These are phyloP conservation scores for Penicillium verrucosum DNA, from an alignment of 2,329 filamentous ascomycete species.

Conservation along the genomic window DNA sequence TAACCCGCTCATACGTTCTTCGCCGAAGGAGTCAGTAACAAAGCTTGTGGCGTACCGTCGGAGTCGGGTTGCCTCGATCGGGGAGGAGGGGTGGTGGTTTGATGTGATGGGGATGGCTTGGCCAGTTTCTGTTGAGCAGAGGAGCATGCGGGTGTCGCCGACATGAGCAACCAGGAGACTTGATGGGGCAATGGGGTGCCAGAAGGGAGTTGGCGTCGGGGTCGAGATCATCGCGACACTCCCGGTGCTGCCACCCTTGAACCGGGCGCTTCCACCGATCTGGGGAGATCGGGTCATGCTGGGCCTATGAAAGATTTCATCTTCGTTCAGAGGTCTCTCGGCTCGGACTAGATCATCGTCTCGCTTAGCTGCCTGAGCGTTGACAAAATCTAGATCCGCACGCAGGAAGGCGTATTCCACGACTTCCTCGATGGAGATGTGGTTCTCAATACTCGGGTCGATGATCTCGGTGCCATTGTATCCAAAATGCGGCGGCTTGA, in stretches of 20 bases:
- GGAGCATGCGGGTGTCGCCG: conserved; percentile 84
- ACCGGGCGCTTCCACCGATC: conserved; percentile 73
- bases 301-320: conserved; percentile 73
- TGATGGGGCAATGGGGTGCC: conserved; percentile 83
- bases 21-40: conserved; percentile 93
- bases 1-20: conserved; percentile 88
- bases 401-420: conserved; percentile 90
- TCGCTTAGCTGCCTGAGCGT: conserved; percentile 80
- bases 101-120: conserved; percentile 76
- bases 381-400: conserved; percentile 90
- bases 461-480: conserved; percentile 33
- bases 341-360: conserved; percentile 66
- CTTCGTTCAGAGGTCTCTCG: conserved; percentile 76
- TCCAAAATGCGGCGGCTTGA: conserved; percentile 75
- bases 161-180: conserved; percentile 86
- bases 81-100: conserved; percentile 88
- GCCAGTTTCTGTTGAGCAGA: conserved; percentile 83
- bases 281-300: conserved; percentile 42
- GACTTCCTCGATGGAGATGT: conserved; percentile 51
- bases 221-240: conserved; percentile 89
- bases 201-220: conserved; percentile 86
- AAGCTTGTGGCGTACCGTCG: conserved; percentile 83
- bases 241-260: conserved; percentile 91
- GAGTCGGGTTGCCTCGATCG: conserved; percentile 75
- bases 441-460: conserved; percentile 30